These are phyloP conservation scores for Melastoma candidum DNA, from an alignment of 441 rosid species.

Conservation along the genomic window DNA sequence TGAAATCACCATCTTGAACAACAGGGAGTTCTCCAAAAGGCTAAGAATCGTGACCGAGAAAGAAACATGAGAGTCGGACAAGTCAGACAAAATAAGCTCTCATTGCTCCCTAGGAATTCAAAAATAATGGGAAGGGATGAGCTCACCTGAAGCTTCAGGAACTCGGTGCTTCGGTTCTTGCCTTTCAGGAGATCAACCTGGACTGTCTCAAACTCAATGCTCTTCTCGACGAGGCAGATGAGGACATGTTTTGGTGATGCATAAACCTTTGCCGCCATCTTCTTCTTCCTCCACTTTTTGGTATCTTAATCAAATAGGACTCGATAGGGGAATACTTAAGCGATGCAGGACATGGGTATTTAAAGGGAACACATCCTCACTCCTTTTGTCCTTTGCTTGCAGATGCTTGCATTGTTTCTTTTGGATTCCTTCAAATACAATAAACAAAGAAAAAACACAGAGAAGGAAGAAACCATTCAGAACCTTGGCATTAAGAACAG, in stretches of 20 bases:
- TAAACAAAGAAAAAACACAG: too few species aligned
- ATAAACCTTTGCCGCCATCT: slow-evolving; percentile 55
- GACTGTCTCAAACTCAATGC: slow-evolving; percentile 37
- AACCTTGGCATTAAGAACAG: too few species aligned
- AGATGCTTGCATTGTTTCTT: too few species aligned
- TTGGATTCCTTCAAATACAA: too few species aligned
- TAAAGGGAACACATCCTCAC: too few species aligned
- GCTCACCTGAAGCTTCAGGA: slow-evolving; percentile 30
- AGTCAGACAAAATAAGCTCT: neutral
- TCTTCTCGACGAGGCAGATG: slow-evolving; percentile 51
- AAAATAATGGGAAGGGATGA: neutral
- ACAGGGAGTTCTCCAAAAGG: slow-evolving; percentile 57
- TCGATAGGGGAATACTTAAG: too few species aligned
- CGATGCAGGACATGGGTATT: too few species aligned
- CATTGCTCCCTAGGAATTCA: too few species aligned
- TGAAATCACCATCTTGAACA: slow-evolving; percentile 49
- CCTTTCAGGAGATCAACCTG: slow-evolving; percentile 52
- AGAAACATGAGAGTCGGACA: neutral
- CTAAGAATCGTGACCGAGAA: slow-evolving; percentile 17
- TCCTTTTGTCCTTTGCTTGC: too few species aligned
- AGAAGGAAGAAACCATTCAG: too few species aligned
- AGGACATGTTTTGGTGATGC: slow-evolving; percentile 43
- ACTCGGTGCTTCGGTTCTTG: slow-evolving; percentile 38
- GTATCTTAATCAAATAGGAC: too few species aligned
- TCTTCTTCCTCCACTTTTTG: slow-evolving; percentile 3